Percentiles rank a stretch among this genome's conserved stretches.
These are phyloP conservation scores for Suillus sp. DNA, from an alignment of 768 basidiomycete species.

Conservation along the genomic window DNA sequence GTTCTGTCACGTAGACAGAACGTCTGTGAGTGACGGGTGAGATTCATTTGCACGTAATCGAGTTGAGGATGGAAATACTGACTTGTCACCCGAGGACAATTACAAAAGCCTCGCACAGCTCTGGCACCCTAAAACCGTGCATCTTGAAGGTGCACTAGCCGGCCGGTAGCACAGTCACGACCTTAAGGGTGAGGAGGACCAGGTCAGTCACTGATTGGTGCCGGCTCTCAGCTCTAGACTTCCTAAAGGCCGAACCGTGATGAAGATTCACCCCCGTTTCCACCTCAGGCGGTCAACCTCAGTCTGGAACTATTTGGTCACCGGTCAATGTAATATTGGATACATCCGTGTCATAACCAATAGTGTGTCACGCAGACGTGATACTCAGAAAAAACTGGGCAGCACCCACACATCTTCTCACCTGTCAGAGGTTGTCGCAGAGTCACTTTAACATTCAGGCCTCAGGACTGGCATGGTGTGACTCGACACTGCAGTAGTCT, in stretches of 20 bases:
- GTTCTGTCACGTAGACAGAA: conserved; percentile 1
- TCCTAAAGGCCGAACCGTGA: not conserved
- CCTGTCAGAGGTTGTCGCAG: not conserved
- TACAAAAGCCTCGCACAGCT: not conserved
- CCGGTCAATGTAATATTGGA: not conserved
- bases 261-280: not conserved
- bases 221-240: not conserved
- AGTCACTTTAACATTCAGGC: not conserved
- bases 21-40: conserved; percentile 4
- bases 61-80: not conserved
- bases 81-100: not conserved
- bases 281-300: not conserved
- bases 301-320: not conserved
- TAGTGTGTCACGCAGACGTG: not conserved
- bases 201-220: not conserved
- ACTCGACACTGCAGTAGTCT: not conserved
- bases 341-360: not conserved
- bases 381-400: no score
- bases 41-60: conserved; percentile 2
- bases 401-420: not conserved
- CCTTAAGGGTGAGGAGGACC: conserved; percentile 3
- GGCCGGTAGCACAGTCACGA: not conserved
- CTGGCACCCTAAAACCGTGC: not conserved
- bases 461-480: not conserved
- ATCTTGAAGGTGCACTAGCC: not conserved